A percentile compares a stretch with the other conserved stretches of the same genome.
Conservation (phyloP, 768 basidiomycete genomes). For the Kwoniella sp. region DNA sequence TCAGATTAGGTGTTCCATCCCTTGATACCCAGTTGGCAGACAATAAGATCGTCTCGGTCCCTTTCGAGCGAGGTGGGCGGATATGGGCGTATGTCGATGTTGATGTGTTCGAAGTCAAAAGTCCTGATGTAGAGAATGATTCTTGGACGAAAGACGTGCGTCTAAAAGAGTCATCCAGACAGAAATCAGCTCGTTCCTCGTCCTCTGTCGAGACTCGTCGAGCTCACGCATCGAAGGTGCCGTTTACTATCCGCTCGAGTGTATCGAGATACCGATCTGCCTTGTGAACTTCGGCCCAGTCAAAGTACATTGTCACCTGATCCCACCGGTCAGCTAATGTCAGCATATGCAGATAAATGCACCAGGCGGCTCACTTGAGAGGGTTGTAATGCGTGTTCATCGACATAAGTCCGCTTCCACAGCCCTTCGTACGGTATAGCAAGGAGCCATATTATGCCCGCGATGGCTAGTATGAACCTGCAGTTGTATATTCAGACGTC, state of each 20-base stretch:
- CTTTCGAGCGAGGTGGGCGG: constrained; percentile 84
- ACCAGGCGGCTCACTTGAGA: constrained; percentile 66
- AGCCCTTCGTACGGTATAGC: constrained; percentile 69
- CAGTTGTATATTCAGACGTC: too few relatives aligned
- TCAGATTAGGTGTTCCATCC: constrained; percentile 64
- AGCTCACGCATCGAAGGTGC: constrained; percentile 73
- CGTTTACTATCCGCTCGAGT: constrained; percentile 69
- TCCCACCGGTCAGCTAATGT: neutral
- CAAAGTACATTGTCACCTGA: constrained; percentile 88
- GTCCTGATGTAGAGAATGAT: constrained; percentile 74
- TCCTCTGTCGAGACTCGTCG: too few relatives aligned
- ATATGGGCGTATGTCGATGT: constrained; percentile 79
- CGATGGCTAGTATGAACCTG: constrained; percentile 63
- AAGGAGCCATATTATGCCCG: constrained; percentile 82
- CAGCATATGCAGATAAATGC: too few relatives aligned
- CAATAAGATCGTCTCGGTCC: constrained; percentile 86
- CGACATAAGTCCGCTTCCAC: constrained; percentile 74
- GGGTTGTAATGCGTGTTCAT: constrained; percentile 95
- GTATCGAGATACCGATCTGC: constrained; percentile 79
- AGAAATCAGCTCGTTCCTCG: constrained; percentile 7
- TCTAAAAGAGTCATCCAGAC: constrained; percentile 57
- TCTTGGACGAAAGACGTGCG: constrained; percentile 65
- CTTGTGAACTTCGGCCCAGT: constrained; percentile 83
- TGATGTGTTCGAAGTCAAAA: constrained; percentile 66
- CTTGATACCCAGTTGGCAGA: constrained; percentile 85